phyloP scores from a whole-genome alignment of 2,329 filamentous ascomycete species.

The Ophiostoma quercus region DNA sequence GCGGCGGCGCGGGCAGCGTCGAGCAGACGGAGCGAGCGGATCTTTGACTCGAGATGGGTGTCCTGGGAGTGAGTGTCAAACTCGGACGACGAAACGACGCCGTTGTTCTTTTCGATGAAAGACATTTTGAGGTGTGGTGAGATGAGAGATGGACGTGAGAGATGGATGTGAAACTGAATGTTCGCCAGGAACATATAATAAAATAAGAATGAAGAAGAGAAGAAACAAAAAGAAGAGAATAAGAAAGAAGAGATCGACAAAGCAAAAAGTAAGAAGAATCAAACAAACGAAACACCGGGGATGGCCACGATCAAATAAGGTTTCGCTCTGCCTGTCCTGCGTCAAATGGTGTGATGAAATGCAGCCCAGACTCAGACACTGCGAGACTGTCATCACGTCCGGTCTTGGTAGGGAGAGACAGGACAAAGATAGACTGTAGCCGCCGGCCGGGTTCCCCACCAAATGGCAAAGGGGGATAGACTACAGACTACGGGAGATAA shows the following conservation, averaged over 20 bases:
- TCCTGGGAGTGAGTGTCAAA: constrained; percentile 46
- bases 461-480: neutral
- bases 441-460: neutral
- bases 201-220: neutral
- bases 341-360: neutral
- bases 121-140: constrained; percentile 17
- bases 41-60: constrained; percentile 36
- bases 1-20: constrained; percentile 45
- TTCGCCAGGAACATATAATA: constrained; percentile 16
- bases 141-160: neutral
- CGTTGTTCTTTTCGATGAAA: constrained; percentile 8
- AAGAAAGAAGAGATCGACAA: neutral
- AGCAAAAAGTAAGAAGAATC: neutral
- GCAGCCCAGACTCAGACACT: neutral
- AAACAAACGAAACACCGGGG: neutral
- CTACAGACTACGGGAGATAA: neutral
- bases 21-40: constrained; percentile 38
- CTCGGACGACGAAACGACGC: constrained; percentile 39
- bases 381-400: neutral
- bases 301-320: constrained; percentile 3
- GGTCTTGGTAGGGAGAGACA: neutral
- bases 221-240: neutral
- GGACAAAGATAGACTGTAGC: constrained; percentile 12
- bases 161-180: neutral
- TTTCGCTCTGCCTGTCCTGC: neutral